A percentile compares a stretch with the other conserved stretches of the same genome.
Conservation (phyloP, 371 early-diverging fungal species). For the Lichtheimia hyalospora region DNA sequence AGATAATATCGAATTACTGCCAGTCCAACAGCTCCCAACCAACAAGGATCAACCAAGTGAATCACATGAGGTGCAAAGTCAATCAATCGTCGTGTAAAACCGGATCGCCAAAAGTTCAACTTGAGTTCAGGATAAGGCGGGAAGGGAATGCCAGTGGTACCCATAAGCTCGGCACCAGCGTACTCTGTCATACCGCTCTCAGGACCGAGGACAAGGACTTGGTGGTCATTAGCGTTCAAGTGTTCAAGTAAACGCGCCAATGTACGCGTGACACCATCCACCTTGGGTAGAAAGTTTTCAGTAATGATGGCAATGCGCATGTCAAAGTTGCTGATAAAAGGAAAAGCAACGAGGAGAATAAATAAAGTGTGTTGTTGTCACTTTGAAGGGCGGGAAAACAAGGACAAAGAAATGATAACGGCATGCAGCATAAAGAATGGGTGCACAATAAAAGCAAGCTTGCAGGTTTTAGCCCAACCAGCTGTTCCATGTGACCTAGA, state of each 20-base stretch:
- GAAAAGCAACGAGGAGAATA: slow-evolving; percentile 2
- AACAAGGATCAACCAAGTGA: slow-evolving; percentile 52
- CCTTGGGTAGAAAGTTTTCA: slow-evolving; percentile 52
- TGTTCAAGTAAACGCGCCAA: slow-evolving; percentile 42
- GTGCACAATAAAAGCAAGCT: too few relatives aligned
- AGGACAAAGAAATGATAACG: too few relatives aligned
- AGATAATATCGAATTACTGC: slow-evolving; percentile 24
- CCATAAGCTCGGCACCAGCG: slow-evolving; percentile 41
- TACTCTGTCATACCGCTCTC: slow-evolving; percentile 37
- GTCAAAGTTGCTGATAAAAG: not conserved
- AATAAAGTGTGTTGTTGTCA: not conserved
- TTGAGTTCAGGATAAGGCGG: slow-evolving; percentile 51
- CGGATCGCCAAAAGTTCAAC: slow-evolving; percentile 46
- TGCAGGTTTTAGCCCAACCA: too few relatives aligned
- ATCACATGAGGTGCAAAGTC: slow-evolving; percentile 49
- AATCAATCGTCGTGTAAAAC: slow-evolving; percentile 30
- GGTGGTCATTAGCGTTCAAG: slow-evolving; percentile 27
- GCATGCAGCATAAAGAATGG: too few relatives aligned
- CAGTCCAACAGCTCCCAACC: slow-evolving; percentile 38
- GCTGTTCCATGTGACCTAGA: too few relatives aligned
- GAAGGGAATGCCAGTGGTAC: slow-evolving; percentile 47
- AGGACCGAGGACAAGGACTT: slow-evolving; percentile 45
- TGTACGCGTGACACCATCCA: slow-evolving; percentile 54
- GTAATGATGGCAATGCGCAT: slow-evolving; percentile 53
- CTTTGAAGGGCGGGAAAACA: too few relatives aligned